phyloP scores from a whole-genome alignment of 106 monocot genomes.

The Vanilla planifolia region DNA sequence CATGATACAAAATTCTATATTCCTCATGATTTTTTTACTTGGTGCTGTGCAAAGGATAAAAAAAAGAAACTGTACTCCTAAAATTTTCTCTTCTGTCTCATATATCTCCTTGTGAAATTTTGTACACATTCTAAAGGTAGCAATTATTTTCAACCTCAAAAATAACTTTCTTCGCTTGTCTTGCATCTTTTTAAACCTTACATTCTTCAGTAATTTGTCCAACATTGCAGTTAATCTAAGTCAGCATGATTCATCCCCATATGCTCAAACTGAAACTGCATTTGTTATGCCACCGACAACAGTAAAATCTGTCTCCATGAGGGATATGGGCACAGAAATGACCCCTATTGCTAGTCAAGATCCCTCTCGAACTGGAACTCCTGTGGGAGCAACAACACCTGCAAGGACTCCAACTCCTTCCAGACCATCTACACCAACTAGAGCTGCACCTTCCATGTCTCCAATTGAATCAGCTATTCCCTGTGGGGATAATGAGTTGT shows the following conservation, averaged over 20 bases:
- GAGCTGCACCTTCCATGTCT: conserved; percentile 17
- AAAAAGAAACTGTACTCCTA: too few relatives aligned
- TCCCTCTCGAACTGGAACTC: conserved; percentile 81
- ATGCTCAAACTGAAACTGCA: conserved; percentile 24
- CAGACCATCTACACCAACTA: conserved; percentile 32
- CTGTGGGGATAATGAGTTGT: conserved; percentile 35
- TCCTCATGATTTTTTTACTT: too few relatives aligned
- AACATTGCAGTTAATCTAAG: conserved; percentile 52
- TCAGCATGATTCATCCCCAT: conserved; percentile 31
- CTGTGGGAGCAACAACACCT: conserved; percentile 46
- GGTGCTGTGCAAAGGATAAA: too few relatives aligned
- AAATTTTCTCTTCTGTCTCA: too few relatives aligned
- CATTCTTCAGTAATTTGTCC: too few relatives aligned
- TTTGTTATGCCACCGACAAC: conserved; percentile 32
- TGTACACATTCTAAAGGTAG: too few relatives aligned
- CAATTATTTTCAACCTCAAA: too few relatives aligned
- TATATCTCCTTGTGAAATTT: too few relatives aligned
- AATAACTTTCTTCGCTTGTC: too few relatives aligned
- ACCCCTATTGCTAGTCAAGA: conserved; percentile 91
- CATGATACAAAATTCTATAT: too few relatives aligned
- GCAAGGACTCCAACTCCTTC: conserved; percentile 55
- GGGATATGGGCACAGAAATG: conserved; percentile 97
- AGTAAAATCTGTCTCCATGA: conserved; percentile 72
- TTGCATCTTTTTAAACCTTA: too few relatives aligned
- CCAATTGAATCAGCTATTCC: conserved; percentile 18